Percentiles rank a stretch among this genome's conserved stretches.
phyloP scores from a whole-genome alignment of 257 asterid genomes.

The Verbascum thapsus region DNA sequence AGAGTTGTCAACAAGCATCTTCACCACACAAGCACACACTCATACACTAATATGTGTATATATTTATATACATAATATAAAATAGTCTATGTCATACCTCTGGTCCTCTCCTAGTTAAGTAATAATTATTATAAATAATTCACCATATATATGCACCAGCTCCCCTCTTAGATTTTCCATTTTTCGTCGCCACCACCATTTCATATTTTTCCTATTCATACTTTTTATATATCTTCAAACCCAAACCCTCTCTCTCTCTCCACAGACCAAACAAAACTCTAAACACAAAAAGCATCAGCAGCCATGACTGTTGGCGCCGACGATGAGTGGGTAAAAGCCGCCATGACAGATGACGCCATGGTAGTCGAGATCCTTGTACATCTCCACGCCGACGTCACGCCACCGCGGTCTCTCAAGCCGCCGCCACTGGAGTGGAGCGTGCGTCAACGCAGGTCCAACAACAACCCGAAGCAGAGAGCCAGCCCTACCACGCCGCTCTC shows the following conservation, averaged over 20 bases:
- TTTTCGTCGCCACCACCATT: constrained; percentile 57
- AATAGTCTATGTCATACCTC: constrained; percentile 50
- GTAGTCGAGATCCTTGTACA: constrained; percentile 63
- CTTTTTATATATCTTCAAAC: constrained; percentile 24
- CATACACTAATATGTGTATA: background rate
- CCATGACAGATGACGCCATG: constrained; percentile 56
- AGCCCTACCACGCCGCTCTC: constrained; percentile 82
- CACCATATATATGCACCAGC: constrained; percentile 19
- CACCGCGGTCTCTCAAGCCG: constrained; percentile 27
- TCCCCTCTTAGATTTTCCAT: constrained; percentile 50
- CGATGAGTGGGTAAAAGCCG: constrained; percentile 58
- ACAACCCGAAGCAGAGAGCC: constrained; percentile 39
- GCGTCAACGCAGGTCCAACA: constrained; percentile 61
- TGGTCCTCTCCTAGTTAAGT: constrained; percentile 37
- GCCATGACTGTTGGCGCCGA: constrained; percentile 51
- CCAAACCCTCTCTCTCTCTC: constrained; percentile 15
- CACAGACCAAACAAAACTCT: no score
- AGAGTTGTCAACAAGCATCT: constrained; percentile 46
- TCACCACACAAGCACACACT: no score
- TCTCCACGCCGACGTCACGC: constrained; percentile 33
- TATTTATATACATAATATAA: background rate
- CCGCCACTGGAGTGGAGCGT: constrained; percentile 68
- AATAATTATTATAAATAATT: constrained; percentile 27
- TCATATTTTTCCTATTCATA: background rate
- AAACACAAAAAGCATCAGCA: no score